These are phyloP conservation scores for Auricularia cornea DNA, from an alignment of 768 basidiomycete species.

Conservation along the genomic window DNA sequence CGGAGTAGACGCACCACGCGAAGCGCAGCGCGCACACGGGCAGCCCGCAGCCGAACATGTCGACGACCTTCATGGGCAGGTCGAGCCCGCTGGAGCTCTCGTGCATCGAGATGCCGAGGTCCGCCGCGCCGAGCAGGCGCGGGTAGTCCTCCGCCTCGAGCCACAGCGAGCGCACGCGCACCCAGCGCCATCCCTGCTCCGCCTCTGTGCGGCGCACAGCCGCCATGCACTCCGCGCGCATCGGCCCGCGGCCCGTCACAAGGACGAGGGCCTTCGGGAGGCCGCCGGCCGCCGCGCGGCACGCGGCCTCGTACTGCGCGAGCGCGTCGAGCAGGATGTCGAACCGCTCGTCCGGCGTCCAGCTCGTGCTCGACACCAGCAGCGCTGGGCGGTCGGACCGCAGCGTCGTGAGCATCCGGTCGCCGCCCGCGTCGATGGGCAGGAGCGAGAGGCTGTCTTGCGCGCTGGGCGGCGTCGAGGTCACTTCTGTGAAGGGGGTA, in stretches of 20 bases:
- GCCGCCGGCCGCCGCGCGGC: conserved; percentile 17
- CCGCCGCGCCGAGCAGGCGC: conserved; percentile 76
- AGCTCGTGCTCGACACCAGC: conserved; percentile 86
- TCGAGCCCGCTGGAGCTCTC: conserved; percentile 84
- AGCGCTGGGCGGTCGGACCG: conserved; percentile 75
- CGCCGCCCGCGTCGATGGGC: conserved; percentile 10
- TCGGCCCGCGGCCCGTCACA: conserved; percentile 86
- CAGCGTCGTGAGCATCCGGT: conserved; percentile 35
- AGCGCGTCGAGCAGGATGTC: conserved; percentile 72
- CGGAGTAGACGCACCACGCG: conserved; percentile 50
- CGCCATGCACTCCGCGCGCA: conserved; percentile 64
- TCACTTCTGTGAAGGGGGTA: conserved; percentile 50
- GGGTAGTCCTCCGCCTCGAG: conserved; percentile 89
- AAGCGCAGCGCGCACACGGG: conserved; percentile 90
- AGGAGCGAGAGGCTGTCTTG: background rate
- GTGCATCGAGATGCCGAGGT: conserved; percentile 87
- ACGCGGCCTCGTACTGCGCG: conserved; percentile 55
- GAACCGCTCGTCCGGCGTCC: conserved; percentile 98
- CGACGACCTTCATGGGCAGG: conserved; percentile 98
- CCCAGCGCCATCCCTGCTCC: conserved; percentile 55
- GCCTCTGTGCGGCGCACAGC: conserved; percentile 51
- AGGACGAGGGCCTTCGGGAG: conserved; percentile 76
- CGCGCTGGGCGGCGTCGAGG: conserved; percentile 14
- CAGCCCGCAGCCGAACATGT: conserved; percentile 96
- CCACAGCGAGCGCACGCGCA: conserved; percentile 78